These are phyloP conservation scores for Monosporascus sp. DNA, from an alignment of 2,329 filamentous ascomycete species.

Conservation along the genomic window DNA sequence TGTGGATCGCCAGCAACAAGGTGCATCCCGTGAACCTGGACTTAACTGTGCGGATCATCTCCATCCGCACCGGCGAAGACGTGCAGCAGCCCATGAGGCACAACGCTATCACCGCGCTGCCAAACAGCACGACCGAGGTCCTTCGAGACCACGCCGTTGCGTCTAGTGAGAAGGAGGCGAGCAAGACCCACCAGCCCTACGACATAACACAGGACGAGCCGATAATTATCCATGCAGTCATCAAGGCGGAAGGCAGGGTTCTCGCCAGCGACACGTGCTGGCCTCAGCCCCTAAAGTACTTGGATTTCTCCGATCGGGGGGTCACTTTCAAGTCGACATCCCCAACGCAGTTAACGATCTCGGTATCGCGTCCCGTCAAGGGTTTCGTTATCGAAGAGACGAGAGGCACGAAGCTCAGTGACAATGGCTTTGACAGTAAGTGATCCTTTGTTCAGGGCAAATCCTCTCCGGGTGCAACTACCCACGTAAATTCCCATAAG, in stretches of 20 bases:
- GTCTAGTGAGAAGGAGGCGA: conserved; percentile 5
- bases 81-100: conserved; percentile 20
- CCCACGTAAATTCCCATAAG: too few relatives aligned
- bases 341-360: conserved; percentile 20
- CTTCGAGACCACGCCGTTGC: conserved; percentile 26
- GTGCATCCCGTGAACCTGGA: conserved; percentile 17
- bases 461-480: too few relatives aligned
- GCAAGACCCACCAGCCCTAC: conserved; percentile 18
- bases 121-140: conserved; percentile 36
- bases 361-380: conserved; percentile 46
- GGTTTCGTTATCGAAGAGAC: conserved; percentile 49
- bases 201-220: conserved; percentile 34
- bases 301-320: conserved; percentile 41
- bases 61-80: conserved; percentile 33
- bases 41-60: conserved; percentile 34
- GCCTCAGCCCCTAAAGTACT: conserved; percentile 59
- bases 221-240: conserved; percentile 41
- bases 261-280: conserved; percentile 48
- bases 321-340: conserved; percentile 28
- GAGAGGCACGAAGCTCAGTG: conserved; percentile 40
- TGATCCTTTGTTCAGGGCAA: not conserved
- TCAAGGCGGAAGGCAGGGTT: conserved; percentile 32
- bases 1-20: conserved; percentile 36
- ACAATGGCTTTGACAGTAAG: conserved; percentile 49
- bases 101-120: conserved; percentile 14